Percentiles rank a stretch among this genome's conserved stretches.
These are phyloP conservation scores for Paramecium primaurelia DNA, from an alignment of 73 alveolate genomes.

Conservation along the genomic window DNA sequence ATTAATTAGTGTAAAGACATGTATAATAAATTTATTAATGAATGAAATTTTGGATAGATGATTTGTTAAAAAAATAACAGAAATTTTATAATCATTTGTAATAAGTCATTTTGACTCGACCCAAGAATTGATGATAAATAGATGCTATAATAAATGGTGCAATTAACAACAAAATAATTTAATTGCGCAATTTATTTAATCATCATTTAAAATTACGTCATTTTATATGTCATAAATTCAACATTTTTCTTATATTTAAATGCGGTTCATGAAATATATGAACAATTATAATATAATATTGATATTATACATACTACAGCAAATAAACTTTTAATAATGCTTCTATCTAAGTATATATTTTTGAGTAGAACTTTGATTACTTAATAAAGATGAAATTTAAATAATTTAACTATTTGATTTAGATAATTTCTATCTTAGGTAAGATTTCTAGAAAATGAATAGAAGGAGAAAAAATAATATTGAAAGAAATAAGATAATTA, in stretches of 20 bases:
- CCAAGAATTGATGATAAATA: not conserved
- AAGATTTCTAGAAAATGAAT: not conserved
- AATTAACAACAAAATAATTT: not conserved
- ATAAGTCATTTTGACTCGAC: not conserved
- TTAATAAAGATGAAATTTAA: no score
- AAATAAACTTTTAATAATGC: no score
- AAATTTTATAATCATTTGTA: not conserved
- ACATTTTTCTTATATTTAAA: not conserved
- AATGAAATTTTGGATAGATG: not conserved
- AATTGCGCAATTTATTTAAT: not conserved
- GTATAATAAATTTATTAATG: not conserved
- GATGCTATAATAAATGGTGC: not conserved
- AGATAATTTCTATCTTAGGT: no score
- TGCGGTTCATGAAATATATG: not conserved
- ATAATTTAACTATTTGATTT: no score
- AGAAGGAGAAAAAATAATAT: not conserved
- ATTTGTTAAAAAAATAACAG: not conserved
- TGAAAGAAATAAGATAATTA: no score
- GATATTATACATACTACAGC: no score
- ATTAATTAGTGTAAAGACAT: not conserved
- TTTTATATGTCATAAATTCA: not conserved
- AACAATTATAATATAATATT: no score
- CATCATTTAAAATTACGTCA: not conserved
- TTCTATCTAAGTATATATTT: no score
- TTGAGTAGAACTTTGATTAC: no score